Evolutionary conservation across 2,329 filamentous ascomycete genomes (phyloP), one percentile per base, ranked within the genome.

Genomic region (Xylaria sp.): DNA sequence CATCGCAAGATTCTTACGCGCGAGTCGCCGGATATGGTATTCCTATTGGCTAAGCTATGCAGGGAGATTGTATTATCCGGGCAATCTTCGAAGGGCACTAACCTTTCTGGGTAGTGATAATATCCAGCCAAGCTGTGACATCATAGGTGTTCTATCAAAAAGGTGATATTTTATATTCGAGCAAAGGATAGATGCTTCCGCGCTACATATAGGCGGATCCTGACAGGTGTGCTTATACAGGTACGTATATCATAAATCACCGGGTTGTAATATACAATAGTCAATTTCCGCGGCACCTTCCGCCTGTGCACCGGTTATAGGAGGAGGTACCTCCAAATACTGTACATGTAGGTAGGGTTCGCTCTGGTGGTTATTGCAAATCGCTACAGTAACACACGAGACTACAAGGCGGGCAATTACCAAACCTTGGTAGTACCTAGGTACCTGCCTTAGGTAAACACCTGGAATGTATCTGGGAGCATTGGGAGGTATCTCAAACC

Each of bases 21-120:
- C 63, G 50, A 48, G 48, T 60, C 23, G 45, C 45, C 32, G 10
- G 58, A 62, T 60, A 28, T 30, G 53, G 46, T 52, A 43, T 18
- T 41, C 1, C 59, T 7, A 70, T 70, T 70, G 65, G 65, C 46
- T 48, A 23, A 55, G 48, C 46, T 10, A 60, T 36, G 20, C 10
- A 56, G 61, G 67, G 64, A 69, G 56, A 69, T 69, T 67, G 57
- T 67, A 69, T 69, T 64, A 69, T 69, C 67, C 67, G 67, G 46
- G 5, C 36, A 53, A 53, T 58, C 18, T 41, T 52, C 10, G 10
- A 28, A 23, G 1, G 0, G 1, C 10, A 65, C 62, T 68, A 68
- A 59, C 66, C 9, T 9, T 25, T 61, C 23, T 45, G 32, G 15
- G 46, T 56, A 56, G n/a, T 15, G 8, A 50, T 55, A 28, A 46